Evolutionary conservation across 1,284 basidiomycete genomes (phyloP).

Genomic region (Psilocybe mexicana): DNA sequence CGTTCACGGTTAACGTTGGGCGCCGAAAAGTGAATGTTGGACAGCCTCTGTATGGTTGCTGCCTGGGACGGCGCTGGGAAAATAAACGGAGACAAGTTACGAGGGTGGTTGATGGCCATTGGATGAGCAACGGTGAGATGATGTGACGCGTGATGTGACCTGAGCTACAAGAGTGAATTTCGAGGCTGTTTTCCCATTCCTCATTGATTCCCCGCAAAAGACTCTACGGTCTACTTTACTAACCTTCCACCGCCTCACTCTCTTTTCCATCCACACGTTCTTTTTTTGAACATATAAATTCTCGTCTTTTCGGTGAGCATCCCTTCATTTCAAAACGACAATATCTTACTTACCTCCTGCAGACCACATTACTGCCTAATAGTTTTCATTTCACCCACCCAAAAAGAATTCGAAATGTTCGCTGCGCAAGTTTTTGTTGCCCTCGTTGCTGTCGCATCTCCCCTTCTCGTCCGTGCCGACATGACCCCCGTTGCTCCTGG

Average conservation of each 20-base stretch:
- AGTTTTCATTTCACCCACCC: not conserved
- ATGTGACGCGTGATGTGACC: conserved; percentile 4
- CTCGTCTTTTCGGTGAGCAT: not conserved
- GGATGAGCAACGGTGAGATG: not conserved
- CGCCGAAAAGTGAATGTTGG: not conserved
- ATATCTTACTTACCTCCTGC: not conserved
- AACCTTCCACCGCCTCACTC: conserved; percentile 4
- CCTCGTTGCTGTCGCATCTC: conserved; percentile 39
- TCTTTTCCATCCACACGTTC: conserved; percentile 9
- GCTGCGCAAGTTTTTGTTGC: conserved; percentile 39
- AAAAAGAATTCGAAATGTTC: conserved; percentile 39
- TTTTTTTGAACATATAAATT: not conserved
- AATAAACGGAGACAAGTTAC: not conserved
- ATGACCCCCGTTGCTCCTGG: conserved; percentile 55
- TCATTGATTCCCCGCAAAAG: conserved; percentile 7
- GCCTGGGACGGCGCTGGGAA: not conserved
- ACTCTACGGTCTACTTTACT: conserved; percentile 4
- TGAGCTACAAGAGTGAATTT: not conserved
- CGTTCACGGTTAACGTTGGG: not conserved
- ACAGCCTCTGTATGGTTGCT: not conserved
- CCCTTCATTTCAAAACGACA: not conserved
- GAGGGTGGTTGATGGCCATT: no score
- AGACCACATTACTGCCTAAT: conserved; percentile 1
- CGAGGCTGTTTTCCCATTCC: conserved; percentile 1
- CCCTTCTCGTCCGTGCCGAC: conserved; percentile 45